Percentiles rank a stretch among this genome's conserved stretches.
These are phyloP conservation scores for Stephanodiscus triporus DNA, from an alignment of 108 stramenopile genomes.

Conservation along the genomic window DNA sequence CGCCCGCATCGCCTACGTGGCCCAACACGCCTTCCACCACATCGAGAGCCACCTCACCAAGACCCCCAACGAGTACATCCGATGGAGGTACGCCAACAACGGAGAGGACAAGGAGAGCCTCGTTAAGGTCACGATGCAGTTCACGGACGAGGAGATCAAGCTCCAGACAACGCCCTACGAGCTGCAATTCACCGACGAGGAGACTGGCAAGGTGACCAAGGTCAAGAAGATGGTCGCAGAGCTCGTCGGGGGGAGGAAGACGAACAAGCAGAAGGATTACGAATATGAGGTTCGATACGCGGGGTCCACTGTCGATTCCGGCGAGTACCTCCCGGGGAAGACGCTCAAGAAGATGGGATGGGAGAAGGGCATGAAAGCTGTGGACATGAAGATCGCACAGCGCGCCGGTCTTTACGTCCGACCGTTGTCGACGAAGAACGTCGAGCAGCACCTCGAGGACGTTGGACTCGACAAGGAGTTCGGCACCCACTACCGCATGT, in stretches of 20 bases:
- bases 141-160: slow-evolving; percentile 91
- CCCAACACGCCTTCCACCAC: slow-evolving; percentile 99
- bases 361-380: slow-evolving; percentile 98
- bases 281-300: slow-evolving; percentile 96
- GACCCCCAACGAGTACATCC: slow-evolving; percentile 99
- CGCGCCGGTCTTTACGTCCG: slow-evolving; percentile 92
- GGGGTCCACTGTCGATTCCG: slow-evolving; percentile 85
- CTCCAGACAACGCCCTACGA: slow-evolving; percentile 96
- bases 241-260: slow-evolving; percentile 95
- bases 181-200: slow-evolving; percentile 94
- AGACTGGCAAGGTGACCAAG: slow-evolving; percentile 93
- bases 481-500: slow-evolving; percentile 98
- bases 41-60: slow-evolving; percentile 96
- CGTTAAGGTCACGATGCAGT: slow-evolving; percentile 96
- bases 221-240: slow-evolving; percentile 97
- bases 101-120: slow-evolving; percentile 99
- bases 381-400: slow-evolving; percentile 98
- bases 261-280: slow-evolving; percentile 95
- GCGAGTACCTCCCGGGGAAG: slow-evolving; percentile 90
- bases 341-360: slow-evolving; percentile 98
- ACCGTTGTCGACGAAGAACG: slow-evolving; percentile 96
- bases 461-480: slow-evolving; percentile 97
- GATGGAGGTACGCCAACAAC: slow-evolving; percentile 99
- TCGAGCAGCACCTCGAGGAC: slow-evolving; percentile 97
- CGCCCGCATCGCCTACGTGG: slow-evolving; percentile 98